Percentiles rank a stretch among this genome's conserved stretches.
Evolutionary conservation across 2,329 filamentous ascomycete species (phyloP).

Genomic region (Aspergillus eucalypticola): DNA sequence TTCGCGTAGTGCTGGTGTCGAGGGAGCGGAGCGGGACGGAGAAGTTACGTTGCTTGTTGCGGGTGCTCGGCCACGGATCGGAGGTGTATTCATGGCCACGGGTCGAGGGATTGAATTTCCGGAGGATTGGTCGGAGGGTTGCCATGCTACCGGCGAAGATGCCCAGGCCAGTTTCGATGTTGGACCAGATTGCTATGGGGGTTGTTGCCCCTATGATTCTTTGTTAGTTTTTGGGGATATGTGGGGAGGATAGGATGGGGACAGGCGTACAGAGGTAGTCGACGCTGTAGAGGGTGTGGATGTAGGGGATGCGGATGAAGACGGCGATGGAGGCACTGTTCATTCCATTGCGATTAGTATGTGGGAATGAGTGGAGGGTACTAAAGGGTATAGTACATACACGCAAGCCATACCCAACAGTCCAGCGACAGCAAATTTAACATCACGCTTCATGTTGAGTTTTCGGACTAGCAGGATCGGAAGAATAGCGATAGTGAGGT

Average conservation of each 20-base stretch:
- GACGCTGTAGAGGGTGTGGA: constrained; percentile 13
- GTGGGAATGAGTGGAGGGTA: no score
- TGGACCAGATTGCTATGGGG: constrained; percentile 25
- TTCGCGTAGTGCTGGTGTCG: background rate
- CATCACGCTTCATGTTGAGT: constrained; percentile 22
- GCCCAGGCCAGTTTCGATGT: constrained; percentile 24
- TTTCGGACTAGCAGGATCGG: constrained; percentile 23
- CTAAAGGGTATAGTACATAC: constrained; percentile 11
- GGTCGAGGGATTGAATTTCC: constrained; percentile 1
- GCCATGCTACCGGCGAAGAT: constrained; percentile 25
- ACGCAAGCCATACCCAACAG: constrained; percentile 25
- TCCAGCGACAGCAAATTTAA: constrained; percentile 20
- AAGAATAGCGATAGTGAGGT: constrained; percentile 21
- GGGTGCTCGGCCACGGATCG: background rate
- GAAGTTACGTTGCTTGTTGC: background rate
- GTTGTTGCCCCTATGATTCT: constrained; percentile 14
- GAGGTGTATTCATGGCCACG: background rate
- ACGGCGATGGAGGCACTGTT: constrained; percentile 24
- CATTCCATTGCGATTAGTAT: background rate
- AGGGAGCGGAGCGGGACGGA: background rate
- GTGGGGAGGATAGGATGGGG: background rate
- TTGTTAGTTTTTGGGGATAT: background rate
- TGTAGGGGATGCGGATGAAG: constrained; percentile 20
- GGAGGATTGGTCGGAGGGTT: constrained; percentile 22
- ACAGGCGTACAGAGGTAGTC: constrained; percentile 23